These are phyloP conservation scores for Cucurbita moschata DNA, from an alignment of 306 rosid species.

Conservation along the genomic window DNA sequence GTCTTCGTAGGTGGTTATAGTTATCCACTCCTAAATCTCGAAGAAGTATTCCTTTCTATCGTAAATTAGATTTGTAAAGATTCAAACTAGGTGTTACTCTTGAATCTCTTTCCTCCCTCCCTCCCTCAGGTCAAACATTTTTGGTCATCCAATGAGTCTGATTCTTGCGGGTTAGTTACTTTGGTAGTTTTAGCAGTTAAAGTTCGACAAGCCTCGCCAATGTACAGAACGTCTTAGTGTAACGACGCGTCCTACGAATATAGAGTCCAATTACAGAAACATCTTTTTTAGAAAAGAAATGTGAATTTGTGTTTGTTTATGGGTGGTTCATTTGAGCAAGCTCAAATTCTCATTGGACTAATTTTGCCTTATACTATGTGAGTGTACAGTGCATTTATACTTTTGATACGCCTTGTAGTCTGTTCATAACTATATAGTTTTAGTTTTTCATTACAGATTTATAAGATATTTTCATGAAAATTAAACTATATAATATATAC, in stretches of 20 bases:
- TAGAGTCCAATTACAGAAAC: not conserved
- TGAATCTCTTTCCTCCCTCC: not conserved
- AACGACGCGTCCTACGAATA: not conserved
- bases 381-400: constrained; percentile 1
- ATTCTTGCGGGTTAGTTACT: not conserved
- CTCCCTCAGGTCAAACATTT: not conserved
- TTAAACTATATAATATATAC: no score
- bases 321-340: not conserved
- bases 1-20: not conserved
- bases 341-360: not conserved
- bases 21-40: constrained; percentile 9
- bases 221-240: not conserved
- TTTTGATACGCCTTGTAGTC: not conserved
- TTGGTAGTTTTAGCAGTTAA: not conserved
- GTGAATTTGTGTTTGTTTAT: not conserved
- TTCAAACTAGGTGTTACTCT: constrained; percentile 6
- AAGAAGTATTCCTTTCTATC: constrained; percentile 9
- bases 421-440: not conserved
- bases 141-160: not conserved
- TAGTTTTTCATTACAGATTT: not conserved
- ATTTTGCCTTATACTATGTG: not conserved
- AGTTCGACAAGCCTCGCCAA: not conserved
- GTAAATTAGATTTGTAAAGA: constrained; percentile 3
- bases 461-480: not conserved
- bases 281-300: not conserved